Evolutionary conservation across 345 rosid species (phyloP).

Genomic region (Populus ilicifolia): DNA sequence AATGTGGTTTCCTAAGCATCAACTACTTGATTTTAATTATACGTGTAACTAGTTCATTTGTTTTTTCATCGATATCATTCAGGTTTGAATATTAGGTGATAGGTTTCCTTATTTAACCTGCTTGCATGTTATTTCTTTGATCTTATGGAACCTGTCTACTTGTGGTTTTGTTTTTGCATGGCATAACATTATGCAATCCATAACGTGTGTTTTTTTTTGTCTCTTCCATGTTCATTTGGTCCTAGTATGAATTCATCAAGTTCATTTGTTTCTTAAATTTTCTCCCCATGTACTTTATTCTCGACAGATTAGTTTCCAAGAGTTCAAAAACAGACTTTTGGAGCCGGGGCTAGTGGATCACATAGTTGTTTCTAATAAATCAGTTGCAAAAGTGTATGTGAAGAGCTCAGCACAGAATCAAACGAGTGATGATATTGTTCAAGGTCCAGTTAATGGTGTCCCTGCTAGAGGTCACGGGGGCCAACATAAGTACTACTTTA

Average conservation of each 20-base stretch:
- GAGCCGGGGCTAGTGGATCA: conserved; percentile 95
- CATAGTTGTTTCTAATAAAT: conserved; percentile 76
- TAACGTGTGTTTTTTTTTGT: not conserved
- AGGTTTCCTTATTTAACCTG: not conserved
- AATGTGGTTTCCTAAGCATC: not conserved
- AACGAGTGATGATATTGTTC: conserved; percentile 35
- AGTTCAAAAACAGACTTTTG: conserved; percentile 86
- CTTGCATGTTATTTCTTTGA: not conserved
- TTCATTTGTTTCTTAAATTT: not conserved
- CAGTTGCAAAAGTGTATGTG: conserved; percentile 87
- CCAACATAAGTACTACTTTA: conserved; percentile 76
- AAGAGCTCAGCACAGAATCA: conserved; percentile 49
- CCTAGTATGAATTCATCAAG: not conserved
- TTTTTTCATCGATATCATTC: not conserved
- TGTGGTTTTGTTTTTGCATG: not conserved
- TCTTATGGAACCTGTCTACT: not conserved
- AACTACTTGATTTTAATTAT: not conserved
- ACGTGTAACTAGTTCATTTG: not conserved
- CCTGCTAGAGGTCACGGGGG: conserved; percentile 50
- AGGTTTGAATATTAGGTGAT: not conserved
- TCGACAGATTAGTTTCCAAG: conserved; percentile 90
- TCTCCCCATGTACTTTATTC: not conserved
- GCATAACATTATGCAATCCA: not conserved
- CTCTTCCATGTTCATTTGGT: not conserved
- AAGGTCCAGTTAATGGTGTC: conserved; percentile 31